Evolutionary conservation across 176 grass and related monocot species (phyloP).

Genomic region (Alloteropsis semialata): DNA sequence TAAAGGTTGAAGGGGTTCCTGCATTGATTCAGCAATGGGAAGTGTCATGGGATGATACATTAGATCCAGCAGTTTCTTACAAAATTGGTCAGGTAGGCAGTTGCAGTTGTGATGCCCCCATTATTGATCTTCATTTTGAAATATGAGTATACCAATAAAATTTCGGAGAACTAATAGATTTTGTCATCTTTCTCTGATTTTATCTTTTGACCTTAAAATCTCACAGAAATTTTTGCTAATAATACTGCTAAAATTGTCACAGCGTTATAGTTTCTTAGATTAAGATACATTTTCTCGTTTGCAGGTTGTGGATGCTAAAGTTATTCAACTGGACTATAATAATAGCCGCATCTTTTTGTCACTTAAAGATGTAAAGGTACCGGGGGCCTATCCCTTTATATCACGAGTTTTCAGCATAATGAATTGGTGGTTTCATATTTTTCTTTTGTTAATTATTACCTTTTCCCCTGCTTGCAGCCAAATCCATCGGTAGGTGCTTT

Average conservation of each 20-base stretch:
- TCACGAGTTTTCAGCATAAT: background rate
- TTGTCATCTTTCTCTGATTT: background rate
- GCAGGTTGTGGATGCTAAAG: slow-evolving; percentile 72
- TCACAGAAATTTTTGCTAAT: background rate
- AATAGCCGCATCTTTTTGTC: slow-evolving; percentile 82
- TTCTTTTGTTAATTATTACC: background rate
- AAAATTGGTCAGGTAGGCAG: slow-evolving; percentile 79
- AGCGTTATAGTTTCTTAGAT: background rate
- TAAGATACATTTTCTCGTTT: slow-evolving; percentile 16
- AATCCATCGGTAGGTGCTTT: slow-evolving; percentile 48
- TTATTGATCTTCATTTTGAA: slow-evolving; percentile 9
- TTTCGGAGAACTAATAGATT: background rate
- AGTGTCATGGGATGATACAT: slow-evolving; percentile 77
- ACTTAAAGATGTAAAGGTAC: slow-evolving; percentile 82
- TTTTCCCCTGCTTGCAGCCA: slow-evolving; percentile 39
- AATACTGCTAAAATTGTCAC: background rate
- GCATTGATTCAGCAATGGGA: slow-evolving; percentile 89
- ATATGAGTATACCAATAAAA: background rate
- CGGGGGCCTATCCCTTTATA: background rate
- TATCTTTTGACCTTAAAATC: background rate
- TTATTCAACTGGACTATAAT: slow-evolving; percentile 68
- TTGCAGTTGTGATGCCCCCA: background rate
- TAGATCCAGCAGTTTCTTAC: slow-evolving; percentile 85
- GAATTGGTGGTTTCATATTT: background rate
- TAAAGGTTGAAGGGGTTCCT: slow-evolving; percentile 81